Percentiles rank a stretch among this genome's conserved stretches.
phyloP scores from a whole-genome alignment of 805 yeast species.

The Candida tibetensis region DNA sequence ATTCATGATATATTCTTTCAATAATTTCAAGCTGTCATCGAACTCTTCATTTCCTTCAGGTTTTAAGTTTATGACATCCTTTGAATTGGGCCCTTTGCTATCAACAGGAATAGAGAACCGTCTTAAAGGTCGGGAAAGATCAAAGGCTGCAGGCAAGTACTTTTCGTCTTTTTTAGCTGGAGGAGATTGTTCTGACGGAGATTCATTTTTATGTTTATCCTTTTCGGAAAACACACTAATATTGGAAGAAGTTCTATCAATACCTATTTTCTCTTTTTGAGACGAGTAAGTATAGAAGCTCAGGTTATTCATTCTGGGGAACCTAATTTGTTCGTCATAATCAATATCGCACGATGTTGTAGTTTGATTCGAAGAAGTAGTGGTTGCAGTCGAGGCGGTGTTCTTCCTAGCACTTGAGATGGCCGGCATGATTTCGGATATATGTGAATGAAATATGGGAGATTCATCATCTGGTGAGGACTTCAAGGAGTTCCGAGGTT shows the following conservation, averaged over 20 bases:
- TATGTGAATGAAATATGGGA: constrained; percentile 21
- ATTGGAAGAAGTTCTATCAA: neutral
- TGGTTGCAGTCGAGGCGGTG: neutral
- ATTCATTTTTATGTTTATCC: neutral
- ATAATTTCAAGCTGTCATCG: constrained; percentile 11
- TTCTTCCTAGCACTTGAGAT: constrained; percentile 1
- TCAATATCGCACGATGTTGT: constrained; percentile 21
- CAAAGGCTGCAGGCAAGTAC: constrained; percentile 49
- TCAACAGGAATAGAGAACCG: constrained; percentile 27
- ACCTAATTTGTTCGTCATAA: constrained; percentile 54
- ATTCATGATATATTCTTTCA: constrained; percentile 13
- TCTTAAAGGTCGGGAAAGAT: constrained; percentile 39
- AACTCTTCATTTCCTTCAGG: neutral
- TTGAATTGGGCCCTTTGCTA: neutral
- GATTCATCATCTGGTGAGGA: neutral
- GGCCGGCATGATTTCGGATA: constrained; percentile 25
- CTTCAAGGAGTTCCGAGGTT: neutral
- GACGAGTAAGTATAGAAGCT: constrained; percentile 23
- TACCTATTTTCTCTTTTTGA: neutral
- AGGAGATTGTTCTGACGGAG: neutral
- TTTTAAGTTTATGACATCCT: constrained; percentile 1
- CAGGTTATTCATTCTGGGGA: constrained; percentile 49
- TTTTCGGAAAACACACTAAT: neutral
- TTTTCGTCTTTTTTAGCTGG: constrained; percentile 3
- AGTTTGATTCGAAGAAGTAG: neutral